Base-by-base conservation (phyloP, 140 eudicot genomes). In the Cichorium intybus region DNA sequence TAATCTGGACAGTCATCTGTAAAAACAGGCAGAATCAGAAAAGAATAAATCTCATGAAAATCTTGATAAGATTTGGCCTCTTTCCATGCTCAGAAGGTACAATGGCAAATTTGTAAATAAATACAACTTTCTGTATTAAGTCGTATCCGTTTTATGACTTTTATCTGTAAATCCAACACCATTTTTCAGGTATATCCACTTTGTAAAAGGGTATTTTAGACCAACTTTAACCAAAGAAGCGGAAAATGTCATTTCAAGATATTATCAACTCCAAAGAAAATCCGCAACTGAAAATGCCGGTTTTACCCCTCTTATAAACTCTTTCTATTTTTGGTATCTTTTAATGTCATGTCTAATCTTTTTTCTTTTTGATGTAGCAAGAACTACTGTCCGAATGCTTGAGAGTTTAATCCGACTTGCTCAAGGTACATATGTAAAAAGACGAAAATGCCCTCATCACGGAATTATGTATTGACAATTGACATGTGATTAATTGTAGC, bases 321-420 rank as follows among this genome's bases (percentile, higher is more conserved):
- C 47, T 24, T 60, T 26, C 7, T 56, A 34, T 24, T 3, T 55
- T 49, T 12, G 7, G n/a, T 57, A 22, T 59, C 23, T n/a, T 17
- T 34, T 56, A 55, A 24, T 61, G 14, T 26, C 34, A 37, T 74
- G 34, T 66, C 51, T 57, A 41, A 66, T 51, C 27, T 41, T 59
- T 55, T 41, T 54, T 24, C n/a, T 11, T n/a, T n/a, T n/a, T n/a
- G 20, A 53, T 64, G 78, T 89, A 82, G 99, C 99, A 34, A 79
- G 99, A 51, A 93, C 92, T 54, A 93, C 99, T 41, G 88, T 88
- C 18, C 80, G 99, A 27, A 93, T 93, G 99, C 89, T 93, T 64
- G 99, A 93, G 69, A 88, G 97, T 76, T 73, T 88, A 76, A 93
- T 93, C 31, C 82, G 99, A 76, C 97, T 93, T 64, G 97, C 99